Base-by-base conservation (phyloP, 352 stramenopile genomes). In the Peronospora destructor region DNA sequence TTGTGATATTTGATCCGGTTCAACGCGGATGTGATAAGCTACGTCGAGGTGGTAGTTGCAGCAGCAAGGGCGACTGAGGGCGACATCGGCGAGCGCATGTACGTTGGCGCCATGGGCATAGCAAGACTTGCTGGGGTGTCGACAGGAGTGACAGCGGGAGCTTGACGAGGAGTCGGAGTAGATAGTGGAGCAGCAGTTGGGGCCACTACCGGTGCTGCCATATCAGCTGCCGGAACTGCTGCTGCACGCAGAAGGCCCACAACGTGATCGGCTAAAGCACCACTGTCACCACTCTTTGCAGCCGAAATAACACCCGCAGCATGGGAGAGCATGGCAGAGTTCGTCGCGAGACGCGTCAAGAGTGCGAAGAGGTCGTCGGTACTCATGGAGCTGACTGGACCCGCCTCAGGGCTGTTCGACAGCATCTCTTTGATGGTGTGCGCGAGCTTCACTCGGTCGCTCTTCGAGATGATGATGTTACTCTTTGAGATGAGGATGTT, bases 301-400 rank as follows among this genome's bases (percentile, higher is more conserved):
- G 53, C 43, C 3, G 43, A 49, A 32, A 62, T 49, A 42, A 49
- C 43, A 16, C 47, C 49, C 1, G 32, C 41, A 21, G 39, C 29
- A n/a, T n/a, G n/a, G n/a, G n/a, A n/a, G n/a, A n/a, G n/a, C n/a
- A n/a, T n/a, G n/a, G n/a, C n/a, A n/a, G n/a, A n/a, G n/a, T n/a
- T n/a, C n/a, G n/a, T n/a, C n/a, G n/a, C n/a, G n/a, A n/a, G n/a
- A n/a, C n/a, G n/a, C n/a, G n/a, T n/a, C n/a, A n/a, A n/a, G n/a
- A n/a, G n/a, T n/a, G n/a, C n/a, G n/a, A n/a, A n/a, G n/a, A n/a
- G n/a, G n/a, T n/a, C n/a, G n/a, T n/a, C n/a, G n/a, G n/a, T n/a
- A n/a, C n/a, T n/a, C n/a, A n/a, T n/a, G n/a, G n/a, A n/a, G n/a
- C n/a, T n/a, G n/a, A n/a, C n/a, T n/a, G n/a, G n/a, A n/a, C n/a